These are phyloP conservation scores for Leishmania martiniquensis DNA, from an alignment of 208 protist genomes.

Conservation along the genomic window DNA sequence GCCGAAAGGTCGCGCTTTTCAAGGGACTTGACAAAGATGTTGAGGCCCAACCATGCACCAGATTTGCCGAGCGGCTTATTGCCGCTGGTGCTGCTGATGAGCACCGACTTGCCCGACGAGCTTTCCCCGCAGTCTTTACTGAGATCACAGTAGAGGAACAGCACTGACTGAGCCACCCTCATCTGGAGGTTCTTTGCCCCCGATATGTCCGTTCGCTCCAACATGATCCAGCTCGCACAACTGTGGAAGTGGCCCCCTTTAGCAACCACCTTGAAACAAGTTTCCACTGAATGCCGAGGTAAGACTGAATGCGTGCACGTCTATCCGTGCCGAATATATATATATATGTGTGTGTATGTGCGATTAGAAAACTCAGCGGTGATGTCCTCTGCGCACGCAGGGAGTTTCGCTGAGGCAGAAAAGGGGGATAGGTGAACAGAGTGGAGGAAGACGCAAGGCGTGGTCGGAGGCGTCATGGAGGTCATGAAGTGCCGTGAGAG, in stretches of 20 bases:
- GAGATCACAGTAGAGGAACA: conserved; percentile 75
- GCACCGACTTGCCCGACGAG: conserved; percentile 62
- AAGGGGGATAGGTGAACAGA: too few relatives aligned
- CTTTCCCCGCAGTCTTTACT: conserved; percentile 58
- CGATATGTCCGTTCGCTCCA: conserved; percentile 21
- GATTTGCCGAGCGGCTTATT: conserved; percentile 83
- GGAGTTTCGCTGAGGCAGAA: too few relatives aligned
- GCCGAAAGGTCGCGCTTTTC: conserved; percentile 39
- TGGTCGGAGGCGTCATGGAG: not conserved
- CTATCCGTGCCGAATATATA: not conserved
- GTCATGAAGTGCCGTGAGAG: not conserved
- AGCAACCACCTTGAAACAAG: not conserved
- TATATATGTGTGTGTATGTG: too few relatives aligned
- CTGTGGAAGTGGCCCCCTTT: not conserved
- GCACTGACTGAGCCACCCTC: conserved; percentile 23
- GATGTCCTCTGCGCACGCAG: too few relatives aligned
- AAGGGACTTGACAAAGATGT: conserved; percentile 71
- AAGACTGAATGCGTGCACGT: not conserved
- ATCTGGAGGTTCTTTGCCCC: conserved; percentile 67
- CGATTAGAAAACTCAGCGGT: too few relatives aligned
- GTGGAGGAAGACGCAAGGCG: not conserved
- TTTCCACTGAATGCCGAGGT: too few relatives aligned
- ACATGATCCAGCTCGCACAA: not conserved
- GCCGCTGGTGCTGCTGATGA: conserved; percentile 75
- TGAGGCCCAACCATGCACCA: conserved; percentile 71